phyloP scores from a whole-genome alignment of 2,329 filamentous ascomycete genomes.

The Fusarium nygamai region DNA sequence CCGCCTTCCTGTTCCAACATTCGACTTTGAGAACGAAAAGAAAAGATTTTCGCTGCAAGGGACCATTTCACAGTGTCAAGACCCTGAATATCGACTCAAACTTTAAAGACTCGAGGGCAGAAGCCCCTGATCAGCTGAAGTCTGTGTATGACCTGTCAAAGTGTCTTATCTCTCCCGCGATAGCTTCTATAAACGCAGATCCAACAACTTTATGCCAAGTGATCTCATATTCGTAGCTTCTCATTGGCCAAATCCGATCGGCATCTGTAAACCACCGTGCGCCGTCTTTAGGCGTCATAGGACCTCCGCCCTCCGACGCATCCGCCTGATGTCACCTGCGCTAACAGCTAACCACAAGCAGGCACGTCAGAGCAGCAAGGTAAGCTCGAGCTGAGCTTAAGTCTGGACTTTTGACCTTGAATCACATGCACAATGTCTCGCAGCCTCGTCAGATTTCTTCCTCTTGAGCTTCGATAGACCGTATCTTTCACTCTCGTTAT shows the following conservation, averaged over 20 bases:
- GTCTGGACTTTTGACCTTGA: slow-evolving; percentile 17
- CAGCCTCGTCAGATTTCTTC: slow-evolving; percentile 17
- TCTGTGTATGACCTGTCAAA: slow-evolving; percentile 5
- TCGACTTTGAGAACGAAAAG: background rate
- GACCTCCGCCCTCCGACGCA: slow-evolving; percentile 31
- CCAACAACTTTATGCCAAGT: slow-evolving; percentile 14
- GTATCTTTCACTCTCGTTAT: background rate
- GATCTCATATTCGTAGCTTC: slow-evolving; percentile 17
- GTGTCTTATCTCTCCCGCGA: background rate
- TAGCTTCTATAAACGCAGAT: slow-evolving; percentile 18
- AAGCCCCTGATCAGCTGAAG: slow-evolving; percentile 14
- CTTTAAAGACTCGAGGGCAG: background rate
- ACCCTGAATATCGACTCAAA: background rate
- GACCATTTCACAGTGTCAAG: background rate
- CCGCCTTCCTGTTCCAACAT: slow-evolving; percentile 35
- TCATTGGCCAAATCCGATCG: slow-evolving; percentile 34
- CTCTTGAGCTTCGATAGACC: slow-evolving; percentile 10
- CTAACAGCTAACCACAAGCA: slow-evolving; percentile 21
- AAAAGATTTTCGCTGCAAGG: background rate
- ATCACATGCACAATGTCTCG: slow-evolving; percentile 43
- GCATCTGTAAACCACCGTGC: slow-evolving; percentile 13
- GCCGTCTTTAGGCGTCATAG: slow-evolving; percentile 37
- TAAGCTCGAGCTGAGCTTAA: slow-evolving; percentile 8
- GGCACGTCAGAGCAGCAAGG: slow-evolving; percentile 1
- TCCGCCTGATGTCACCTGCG: slow-evolving; percentile 40